phyloP scores from a whole-genome alignment of 805 yeast species.

The Candida endomychidarum region DNA sequence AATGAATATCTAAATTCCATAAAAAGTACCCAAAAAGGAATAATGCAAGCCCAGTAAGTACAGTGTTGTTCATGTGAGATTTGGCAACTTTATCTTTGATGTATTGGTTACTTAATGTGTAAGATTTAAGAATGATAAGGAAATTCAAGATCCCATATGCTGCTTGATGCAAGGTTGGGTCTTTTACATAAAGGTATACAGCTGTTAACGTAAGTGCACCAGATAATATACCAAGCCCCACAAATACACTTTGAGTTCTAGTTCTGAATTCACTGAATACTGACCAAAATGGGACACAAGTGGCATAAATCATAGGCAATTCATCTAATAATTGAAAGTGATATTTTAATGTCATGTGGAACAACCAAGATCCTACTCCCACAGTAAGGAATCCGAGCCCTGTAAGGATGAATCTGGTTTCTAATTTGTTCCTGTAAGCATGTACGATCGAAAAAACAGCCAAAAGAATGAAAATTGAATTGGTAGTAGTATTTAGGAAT shows the following conservation, averaged over 20 bases:
- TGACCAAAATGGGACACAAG: conserved; percentile 91
- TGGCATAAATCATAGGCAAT: conserved; percentile 96
- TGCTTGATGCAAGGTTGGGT: conserved; percentile 88
- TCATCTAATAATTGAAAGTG: conserved; percentile 92
- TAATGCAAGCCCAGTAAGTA: conserved; percentile 57
- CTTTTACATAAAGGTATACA: conserved; percentile 67
- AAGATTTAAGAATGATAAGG: conserved; percentile 64
- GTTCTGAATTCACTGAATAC: conserved; percentile 62
- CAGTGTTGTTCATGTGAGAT: conserved; percentile 51
- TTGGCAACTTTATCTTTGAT: conserved; percentile 52
- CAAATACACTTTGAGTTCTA: conserved; percentile 34
- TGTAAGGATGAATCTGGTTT: conserved; percentile 66
- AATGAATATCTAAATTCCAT: conserved; percentile 88
- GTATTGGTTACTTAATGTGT: conserved; percentile 47
- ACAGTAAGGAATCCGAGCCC: conserved; percentile 83
- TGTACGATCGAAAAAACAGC: conserved; percentile 67
- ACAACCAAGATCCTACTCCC: conserved; percentile 92
- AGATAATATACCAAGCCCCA: conserved; percentile 48
- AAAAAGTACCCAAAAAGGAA: conserved; percentile 75
- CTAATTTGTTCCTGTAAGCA: conserved; percentile 60
- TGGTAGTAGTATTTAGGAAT: conserved; percentile 82
- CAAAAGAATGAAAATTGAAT: conserved; percentile 49
- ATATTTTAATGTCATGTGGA: conserved; percentile 93
- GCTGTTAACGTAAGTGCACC: conserved; percentile 66
- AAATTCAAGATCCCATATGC: conserved; percentile 79